A percentile compares a stretch with the other conserved stretches of the same genome.
phyloP scores from a whole-genome alignment of 1,139 yeast genomes.

The Candida gigantensis region DNA sequence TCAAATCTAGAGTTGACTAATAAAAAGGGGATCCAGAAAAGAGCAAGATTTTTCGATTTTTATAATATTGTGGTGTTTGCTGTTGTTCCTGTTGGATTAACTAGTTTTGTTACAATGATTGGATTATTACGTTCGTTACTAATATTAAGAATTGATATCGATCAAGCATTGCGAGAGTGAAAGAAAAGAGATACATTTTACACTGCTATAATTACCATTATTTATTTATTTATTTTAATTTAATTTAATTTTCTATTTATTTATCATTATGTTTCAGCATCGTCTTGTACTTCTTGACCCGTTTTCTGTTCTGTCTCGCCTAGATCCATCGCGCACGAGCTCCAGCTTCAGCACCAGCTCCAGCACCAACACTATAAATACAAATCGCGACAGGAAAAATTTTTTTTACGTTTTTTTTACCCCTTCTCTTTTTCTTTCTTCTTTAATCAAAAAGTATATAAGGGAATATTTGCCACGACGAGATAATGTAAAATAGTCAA shows the following conservation, averaged over 20 bases:
- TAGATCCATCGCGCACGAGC: no score
- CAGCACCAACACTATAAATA: no score
- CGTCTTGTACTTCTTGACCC: not conserved
- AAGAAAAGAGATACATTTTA: no score
- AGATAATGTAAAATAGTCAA: conserved; percentile 58
- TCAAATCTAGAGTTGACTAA: conserved; percentile 67
- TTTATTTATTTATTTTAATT: not conserved
- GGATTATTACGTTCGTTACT: conserved; percentile 74
- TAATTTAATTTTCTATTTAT: not conserved
- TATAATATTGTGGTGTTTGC: conserved; percentile 93
- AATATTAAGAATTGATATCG: conserved; percentile 73
- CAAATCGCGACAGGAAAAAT: no score
- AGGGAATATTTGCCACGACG: conserved; percentile 76
- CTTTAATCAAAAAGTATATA: conserved; percentile 56
- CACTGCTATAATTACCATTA: no score
- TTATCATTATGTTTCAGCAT: not conserved
- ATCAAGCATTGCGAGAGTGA: conserved; percentile 18
- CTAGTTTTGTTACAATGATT: conserved; percentile 90
- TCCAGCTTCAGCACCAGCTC: no score
- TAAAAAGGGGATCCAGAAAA: conserved; percentile 20
- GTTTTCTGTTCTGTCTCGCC: no score
- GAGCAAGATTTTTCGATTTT: conserved; percentile 66
- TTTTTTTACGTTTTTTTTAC: conserved; percentile 9
- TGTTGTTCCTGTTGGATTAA: conserved; percentile 94
- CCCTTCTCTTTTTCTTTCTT: conserved; percentile 19